Base-by-base conservation (phyloP, 306 rosid genomes). In the Quercus robur region DNA sequence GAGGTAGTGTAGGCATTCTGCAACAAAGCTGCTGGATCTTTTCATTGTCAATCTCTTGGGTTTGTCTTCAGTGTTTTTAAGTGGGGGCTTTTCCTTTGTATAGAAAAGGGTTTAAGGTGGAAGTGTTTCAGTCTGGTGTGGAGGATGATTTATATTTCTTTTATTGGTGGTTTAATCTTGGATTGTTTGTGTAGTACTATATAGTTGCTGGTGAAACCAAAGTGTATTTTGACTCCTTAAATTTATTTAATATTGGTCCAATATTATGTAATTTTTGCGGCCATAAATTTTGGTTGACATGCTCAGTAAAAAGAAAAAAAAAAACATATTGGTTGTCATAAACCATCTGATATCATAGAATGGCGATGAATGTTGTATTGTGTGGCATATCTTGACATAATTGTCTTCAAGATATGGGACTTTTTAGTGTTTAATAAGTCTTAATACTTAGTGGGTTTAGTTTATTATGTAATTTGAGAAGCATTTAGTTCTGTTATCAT, bases 21-120 rank as follows among this genome's bases (percentile, higher is more conserved):
- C 78, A 52, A 17, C 69, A 62, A 46, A 17, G 20, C 25, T 61
- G 81, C 73, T 70, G 49, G 59, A 20, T 52, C 55, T 30, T 85
- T 57, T 79, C 77, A 38, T 78, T 79, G 62, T 82, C 83, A 41
- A 76, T 57, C 70, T 79, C 73, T 20, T 73, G 86, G 83, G 82
- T 75, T 76, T 87, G 90, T 86, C 85, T 85, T 75, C 77, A 70
- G 79, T 80, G 82, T 82, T 78, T 58, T 67, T 64, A 33, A 75
- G 82, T 81, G 79, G 83, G 86, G 85, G 79, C 80, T 68, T 84
- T 83, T 83, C 82, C 78, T 81, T 61, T 88, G 81, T 84, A 81
- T 81, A 84, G 86, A 56, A 76, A 76, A 81, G 57, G 57, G 73
- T 70, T 77, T 51, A 76, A 56, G 76, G 46, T 84, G 82, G 55